phyloP scores from a whole-genome alignment of 2,329 filamentous ascomycete species.

The Plenodomus biglobosus region DNA sequence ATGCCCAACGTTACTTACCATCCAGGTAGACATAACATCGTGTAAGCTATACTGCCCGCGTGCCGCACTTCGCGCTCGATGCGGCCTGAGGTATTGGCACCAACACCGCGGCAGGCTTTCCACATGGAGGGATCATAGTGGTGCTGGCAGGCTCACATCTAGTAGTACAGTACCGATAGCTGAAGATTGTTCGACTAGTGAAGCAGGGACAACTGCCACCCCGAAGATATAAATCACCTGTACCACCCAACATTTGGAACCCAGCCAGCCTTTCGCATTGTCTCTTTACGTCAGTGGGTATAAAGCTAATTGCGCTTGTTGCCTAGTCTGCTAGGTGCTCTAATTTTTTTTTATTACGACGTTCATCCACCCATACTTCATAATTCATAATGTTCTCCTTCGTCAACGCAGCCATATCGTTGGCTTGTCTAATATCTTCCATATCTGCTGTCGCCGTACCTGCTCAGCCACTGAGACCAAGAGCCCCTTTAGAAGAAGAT shows the following conservation, averaged over 20 bases:
- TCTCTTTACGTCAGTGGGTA: conserved; percentile 7
- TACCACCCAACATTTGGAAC: conserved; percentile 16
- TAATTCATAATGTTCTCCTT: conserved; percentile 13
- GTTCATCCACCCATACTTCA: conserved; percentile 8
- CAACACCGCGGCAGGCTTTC: conserved; percentile 8
- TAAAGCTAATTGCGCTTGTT: conserved; percentile 4
- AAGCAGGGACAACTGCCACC: conserved; percentile 12
- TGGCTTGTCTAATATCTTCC: conserved; percentile 17
- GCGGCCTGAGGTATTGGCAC: conserved; percentile 18
- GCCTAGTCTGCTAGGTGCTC: not conserved
- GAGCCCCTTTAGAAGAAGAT: conserved; percentile 31
- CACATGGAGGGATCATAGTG: conserved; percentile 18
- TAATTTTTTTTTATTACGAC: not conserved
- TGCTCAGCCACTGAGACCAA: conserved; percentile 9
- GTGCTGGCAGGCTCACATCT: conserved; percentile 24
- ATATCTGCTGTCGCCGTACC: conserved; percentile 23
- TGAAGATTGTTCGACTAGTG: conserved; percentile 14
- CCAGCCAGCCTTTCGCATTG: conserved; percentile 12
- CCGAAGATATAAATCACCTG: conserved; percentile 18
- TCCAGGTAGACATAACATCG: conserved; percentile 8
- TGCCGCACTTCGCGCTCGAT: conserved; percentile 6
- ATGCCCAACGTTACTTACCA: conserved; percentile 8
- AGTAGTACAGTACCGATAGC: conserved; percentile 10
- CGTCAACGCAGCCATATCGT: conserved; percentile 3
- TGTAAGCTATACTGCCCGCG: conserved; percentile 10